Base-by-base conservation (phyloP, 2,329 filamentous ascomycete genomes). In the Penicillium sp. region DNA sequence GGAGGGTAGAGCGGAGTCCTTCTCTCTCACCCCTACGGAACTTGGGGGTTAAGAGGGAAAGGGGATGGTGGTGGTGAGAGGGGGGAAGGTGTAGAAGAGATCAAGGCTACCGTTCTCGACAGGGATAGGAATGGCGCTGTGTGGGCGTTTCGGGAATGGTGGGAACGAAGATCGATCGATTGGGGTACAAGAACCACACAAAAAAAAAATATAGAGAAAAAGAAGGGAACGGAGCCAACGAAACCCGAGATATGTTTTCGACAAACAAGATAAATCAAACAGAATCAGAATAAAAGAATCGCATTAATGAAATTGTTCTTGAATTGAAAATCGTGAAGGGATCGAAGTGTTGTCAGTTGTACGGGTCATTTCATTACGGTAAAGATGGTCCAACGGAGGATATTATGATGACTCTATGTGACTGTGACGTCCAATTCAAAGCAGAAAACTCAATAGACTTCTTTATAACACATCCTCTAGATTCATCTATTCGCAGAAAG, bases 11-110 rank as follows among this genome's bases (percentile, higher is more conserved):
- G 63, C 18, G 40, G 37, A 18, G 20, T 53, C 37, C 25, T 35
- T 40, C 26, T 51, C 71, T 73, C 70, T 69, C 56, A 62, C 69
- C 71, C 72, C 72, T 70, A 69, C 52, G 57, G 50, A 65, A 66
- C 67, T 63, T 68, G 69, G 69, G 65, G 63, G 58, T 59, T 51
- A 57, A 59, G 60, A 61, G 62, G 53, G 56, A 54, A 60, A 56
- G 48, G 55, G 48, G 37, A 22, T 40, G 37, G 49, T 35, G 53
- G 43, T 49, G 46, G 27, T 49, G 46, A 23, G 18, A 45, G 48
- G 29, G 46, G 37, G 35, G n/a, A n/a, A 53, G 54, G 44, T 40
- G 52, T 46, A 48, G 42, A 58, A 57, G 41, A 59, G 55, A 42
- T 53, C 58, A 61, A 59, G 59, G 49, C 56, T 57, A 61, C 65